Evolutionary conservation across 805 yeast genomes (phyloP).

Genomic region (Suhomyces prunicola): DNA sequence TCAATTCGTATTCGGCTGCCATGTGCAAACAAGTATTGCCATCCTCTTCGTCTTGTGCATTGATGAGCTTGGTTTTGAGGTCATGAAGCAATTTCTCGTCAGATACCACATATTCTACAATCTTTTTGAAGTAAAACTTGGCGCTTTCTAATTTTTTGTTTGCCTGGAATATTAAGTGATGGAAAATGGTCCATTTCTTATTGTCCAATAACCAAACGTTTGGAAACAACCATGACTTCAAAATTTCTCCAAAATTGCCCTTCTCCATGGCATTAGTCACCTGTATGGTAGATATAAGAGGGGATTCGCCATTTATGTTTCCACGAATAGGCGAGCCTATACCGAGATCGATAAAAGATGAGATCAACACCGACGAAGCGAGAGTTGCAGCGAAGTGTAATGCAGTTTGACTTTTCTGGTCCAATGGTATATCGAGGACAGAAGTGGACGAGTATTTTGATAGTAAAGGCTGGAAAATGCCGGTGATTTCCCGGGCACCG

Average conservation of each 20-base stretch:
- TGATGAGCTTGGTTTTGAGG: conserved; percentile 24
- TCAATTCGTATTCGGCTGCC: conserved; percentile 38
- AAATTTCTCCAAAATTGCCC: conserved; percentile 65
- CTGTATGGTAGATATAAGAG: conserved; percentile 67
- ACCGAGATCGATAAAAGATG: conserved; percentile 31
- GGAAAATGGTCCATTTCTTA: conserved; percentile 76
- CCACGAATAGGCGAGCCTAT: conserved; percentile 41
- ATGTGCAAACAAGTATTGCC: conserved; percentile 41
- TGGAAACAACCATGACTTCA: conserved; percentile 69
- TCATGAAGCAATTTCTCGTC: conserved; percentile 18
- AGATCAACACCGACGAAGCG: conserved; percentile 35
- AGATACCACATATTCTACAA: conserved; percentile 30
- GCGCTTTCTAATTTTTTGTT: conserved; percentile 30
- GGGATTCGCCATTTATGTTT: conserved; percentile 35
- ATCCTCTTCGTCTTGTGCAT: conserved; percentile 32
- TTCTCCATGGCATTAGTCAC: conserved; percentile 82
- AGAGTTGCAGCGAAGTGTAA: conserved; percentile 43
- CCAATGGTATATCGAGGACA: conserved; percentile 35
- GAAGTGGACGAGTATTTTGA: conserved; percentile 11
- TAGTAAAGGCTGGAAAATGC: conserved; percentile 21
- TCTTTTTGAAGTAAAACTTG: conserved; percentile 33
- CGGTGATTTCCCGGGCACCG: conserved; percentile 20
- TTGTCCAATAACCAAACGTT: conserved; percentile 45
- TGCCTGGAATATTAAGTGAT: conserved; percentile 65
- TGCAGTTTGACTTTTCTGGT: conserved; percentile 39